These are phyloP conservation scores for Zygosaccharomyces sapae DNA, from an alignment of 1,139 yeast genomes.

Conservation along the genomic window DNA sequence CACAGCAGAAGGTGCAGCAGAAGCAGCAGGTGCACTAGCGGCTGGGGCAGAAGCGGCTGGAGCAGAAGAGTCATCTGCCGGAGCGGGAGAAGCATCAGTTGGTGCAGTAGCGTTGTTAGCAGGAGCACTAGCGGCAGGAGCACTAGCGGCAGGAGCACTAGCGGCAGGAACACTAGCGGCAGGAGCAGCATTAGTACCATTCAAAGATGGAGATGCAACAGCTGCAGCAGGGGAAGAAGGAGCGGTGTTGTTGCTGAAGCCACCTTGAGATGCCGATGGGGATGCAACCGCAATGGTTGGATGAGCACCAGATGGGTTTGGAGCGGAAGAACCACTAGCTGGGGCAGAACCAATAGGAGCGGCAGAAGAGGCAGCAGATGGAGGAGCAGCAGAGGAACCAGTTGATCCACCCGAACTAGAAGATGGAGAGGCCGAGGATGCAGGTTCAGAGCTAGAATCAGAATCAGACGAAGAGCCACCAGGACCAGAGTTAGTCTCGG, in stretches of 20 bases:
- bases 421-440: not conserved
- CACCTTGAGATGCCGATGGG: not conserved
- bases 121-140: not conserved
- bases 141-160: not conserved
- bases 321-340: not conserved
- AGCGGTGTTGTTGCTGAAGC: not conserved
- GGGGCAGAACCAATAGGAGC: not conserved
- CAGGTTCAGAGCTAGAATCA: not conserved
- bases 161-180: not conserved
- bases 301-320: not conserved
- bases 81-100: not conserved
- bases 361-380: not conserved
- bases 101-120: not conserved
- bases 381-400: not conserved
- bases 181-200: not conserved
- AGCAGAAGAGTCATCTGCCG: constrained; percentile 35
- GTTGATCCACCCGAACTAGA: not conserved
- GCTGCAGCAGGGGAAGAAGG: constrained; percentile 4
- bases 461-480: constrained; percentile 2
- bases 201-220: constrained; percentile 2
- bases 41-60: constrained; percentile 28
- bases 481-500: constrained; percentile 1
- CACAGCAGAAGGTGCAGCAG: constrained; percentile 17
- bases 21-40: constrained; percentile 13
- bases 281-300: not conserved